Conservation (phyloP, 2,329 filamentous ascomycete genomes). For the Trichoderma simmonsii region DNA sequence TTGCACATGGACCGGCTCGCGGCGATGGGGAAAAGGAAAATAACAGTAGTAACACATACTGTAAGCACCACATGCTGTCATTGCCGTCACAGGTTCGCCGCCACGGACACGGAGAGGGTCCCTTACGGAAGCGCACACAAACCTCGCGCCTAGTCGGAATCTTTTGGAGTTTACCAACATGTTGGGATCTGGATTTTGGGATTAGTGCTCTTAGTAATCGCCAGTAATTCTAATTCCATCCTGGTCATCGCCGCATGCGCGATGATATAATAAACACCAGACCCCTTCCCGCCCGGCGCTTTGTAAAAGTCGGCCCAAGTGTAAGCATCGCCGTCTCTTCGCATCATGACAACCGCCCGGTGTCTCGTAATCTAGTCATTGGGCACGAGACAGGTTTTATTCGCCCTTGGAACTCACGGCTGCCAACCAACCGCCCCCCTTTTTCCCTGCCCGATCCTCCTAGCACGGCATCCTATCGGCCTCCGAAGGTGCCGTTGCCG, state of each 20-base stretch:
- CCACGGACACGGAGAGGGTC: background rate
- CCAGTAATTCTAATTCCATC: background rate
- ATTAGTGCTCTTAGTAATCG: background rate
- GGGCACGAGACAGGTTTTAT: background rate
- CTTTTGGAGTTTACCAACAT: background rate
- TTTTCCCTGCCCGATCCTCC: background rate
- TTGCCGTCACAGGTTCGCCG: slow-evolving; percentile 11
- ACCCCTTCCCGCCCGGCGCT: background rate
- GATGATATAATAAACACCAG: slow-evolving; percentile 13
- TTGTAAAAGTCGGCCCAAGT: background rate
- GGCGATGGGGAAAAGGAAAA: background rate
- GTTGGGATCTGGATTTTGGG: background rate
- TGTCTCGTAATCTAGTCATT: background rate
- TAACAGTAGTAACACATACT: background rate
- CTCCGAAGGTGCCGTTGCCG: slow-evolving; percentile 13
- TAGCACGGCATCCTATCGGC: slow-evolving; percentile 3
- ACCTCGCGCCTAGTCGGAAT: background rate
- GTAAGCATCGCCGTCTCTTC: background rate
- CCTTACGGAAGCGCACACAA: background rate
- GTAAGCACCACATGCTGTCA: background rate
- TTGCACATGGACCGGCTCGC: background rate
- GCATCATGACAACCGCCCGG: background rate
- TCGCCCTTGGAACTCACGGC: background rate
- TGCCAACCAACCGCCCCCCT: background rate
- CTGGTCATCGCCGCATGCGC: background rate